Percentiles rank a stretch among this genome's conserved stretches.
Evolutionary conservation across 441 rosid species (phyloP).

Genomic region (Brassica hybrid): DNA sequence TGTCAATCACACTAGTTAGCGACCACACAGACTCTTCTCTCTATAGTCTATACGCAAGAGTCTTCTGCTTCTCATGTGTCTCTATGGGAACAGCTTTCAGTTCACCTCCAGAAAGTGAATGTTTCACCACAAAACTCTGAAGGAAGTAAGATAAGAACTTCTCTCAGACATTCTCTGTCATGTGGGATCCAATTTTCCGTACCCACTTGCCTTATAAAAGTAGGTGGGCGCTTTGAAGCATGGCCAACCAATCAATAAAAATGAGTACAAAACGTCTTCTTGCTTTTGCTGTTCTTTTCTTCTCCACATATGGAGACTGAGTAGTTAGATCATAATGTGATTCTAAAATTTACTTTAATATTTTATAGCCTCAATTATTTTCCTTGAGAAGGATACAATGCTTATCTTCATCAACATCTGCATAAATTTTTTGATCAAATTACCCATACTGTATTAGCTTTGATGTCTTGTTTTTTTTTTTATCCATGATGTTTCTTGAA

Average conservation of each 20-base stretch:
- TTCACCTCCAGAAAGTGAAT: constrained; percentile 46
- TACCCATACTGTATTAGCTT: constrained; percentile 25
- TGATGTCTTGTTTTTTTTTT: neutral
- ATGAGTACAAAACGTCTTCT: constrained; percentile 41
- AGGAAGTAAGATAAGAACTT: constrained; percentile 73
- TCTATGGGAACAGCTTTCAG: constrained; percentile 58
- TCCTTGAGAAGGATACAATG: constrained; percentile 13
- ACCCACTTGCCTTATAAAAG: constrained; percentile 83
- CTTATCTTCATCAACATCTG: constrained; percentile 29
- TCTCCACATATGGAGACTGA: constrained; percentile 26
- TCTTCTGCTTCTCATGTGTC: constrained; percentile 37
- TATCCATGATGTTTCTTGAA: neutral
- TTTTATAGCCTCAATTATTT: constrained; percentile 29
- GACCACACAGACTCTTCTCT: constrained; percentile 34
- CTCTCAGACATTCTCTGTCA: constrained; percentile 76
- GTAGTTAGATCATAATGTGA: constrained; percentile 12
- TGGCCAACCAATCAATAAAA: constrained; percentile 59
- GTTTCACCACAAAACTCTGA: constrained; percentile 77
- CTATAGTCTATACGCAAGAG: constrained; percentile 32
- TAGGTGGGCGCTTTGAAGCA: constrained; percentile 62
- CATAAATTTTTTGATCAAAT: neutral
- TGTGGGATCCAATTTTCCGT: constrained; percentile 78
- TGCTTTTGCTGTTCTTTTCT: constrained; percentile 29
- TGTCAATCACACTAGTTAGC: neutral
- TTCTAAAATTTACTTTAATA: neutral